Conservation (phyloP, 1,284 basidiomycete species). For the Thelephora terrestris region DNA sequence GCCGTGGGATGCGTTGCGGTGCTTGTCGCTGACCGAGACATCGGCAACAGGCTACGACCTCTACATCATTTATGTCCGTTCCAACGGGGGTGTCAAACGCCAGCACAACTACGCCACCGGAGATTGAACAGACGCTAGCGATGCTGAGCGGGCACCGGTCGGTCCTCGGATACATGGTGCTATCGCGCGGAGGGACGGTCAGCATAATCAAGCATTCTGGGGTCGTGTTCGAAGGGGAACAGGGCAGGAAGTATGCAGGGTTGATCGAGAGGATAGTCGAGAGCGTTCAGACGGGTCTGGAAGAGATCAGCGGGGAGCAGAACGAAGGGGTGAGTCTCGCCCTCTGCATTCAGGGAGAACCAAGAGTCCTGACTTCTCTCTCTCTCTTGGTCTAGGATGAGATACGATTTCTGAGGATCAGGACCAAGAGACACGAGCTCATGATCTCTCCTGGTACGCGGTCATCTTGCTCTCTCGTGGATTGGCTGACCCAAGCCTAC, state of each 20-base stretch:
- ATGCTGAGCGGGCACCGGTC: slow-evolving; percentile 74
- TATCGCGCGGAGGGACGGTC: slow-evolving; percentile 56
- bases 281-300: slow-evolving; percentile 61
- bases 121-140: slow-evolving; percentile 68
- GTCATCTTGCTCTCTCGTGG: background rate
- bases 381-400: slow-evolving; percentile 52
- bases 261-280: slow-evolving; percentile 75
- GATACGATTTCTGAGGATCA: slow-evolving; percentile 80
- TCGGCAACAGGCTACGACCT: no score
- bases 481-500: background rate
- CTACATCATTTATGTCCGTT: no score
- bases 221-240: slow-evolving; percentile 80
- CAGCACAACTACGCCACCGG: slow-evolving; percentile 44
- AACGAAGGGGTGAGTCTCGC: slow-evolving; percentile 34
- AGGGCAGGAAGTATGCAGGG: slow-evolving; percentile 70
- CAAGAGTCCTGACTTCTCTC: background rate
- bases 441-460: slow-evolving; percentile 86
- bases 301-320: slow-evolving; percentile 53
- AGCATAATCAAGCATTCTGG: slow-evolving; percentile 78
- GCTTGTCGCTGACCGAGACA: no score
- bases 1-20: no score
- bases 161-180: slow-evolving; percentile 80
- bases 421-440: slow-evolving; percentile 85
- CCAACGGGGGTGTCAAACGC: background rate
- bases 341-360: background rate